phyloP scores from a whole-genome alignment of 352 stramenopile genomes.

The Globisporangium uncinulatum region DNA sequence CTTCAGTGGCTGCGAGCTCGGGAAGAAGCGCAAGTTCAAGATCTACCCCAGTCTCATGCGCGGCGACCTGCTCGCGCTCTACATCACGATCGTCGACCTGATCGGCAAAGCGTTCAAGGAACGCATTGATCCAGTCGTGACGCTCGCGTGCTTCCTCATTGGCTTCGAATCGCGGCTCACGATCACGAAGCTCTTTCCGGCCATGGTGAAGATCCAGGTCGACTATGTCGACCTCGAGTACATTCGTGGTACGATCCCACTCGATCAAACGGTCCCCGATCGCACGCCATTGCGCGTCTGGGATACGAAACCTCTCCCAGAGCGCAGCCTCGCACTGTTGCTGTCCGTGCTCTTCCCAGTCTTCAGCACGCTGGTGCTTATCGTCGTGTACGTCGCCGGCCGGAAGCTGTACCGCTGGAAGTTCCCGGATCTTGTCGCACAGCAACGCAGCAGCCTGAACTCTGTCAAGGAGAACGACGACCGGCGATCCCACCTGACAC shows the following conservation, averaged over 20 bases:
- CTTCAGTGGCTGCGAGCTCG: conserved; percentile 16
- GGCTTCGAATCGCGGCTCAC: not conserved
- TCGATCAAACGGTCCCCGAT: not conserved
- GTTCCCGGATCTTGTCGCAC: not conserved
- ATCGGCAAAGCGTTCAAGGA: conserved; percentile 22
- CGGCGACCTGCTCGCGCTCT: conserved; percentile 11
- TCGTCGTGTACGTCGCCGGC: not conserved
- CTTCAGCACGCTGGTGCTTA: conserved; percentile 2
- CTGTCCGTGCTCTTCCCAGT: conserved; percentile 1
- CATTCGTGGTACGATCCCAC: not conserved
- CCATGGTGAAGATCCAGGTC: not conserved
- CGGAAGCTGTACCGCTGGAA: conserved; percentile 6
- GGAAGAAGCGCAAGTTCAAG: conserved; percentile 6
- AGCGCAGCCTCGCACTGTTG: not conserved
- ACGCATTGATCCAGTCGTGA: conserved; percentile 13
- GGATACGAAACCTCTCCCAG: not conserved
- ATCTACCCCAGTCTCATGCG: conserved; percentile 13
- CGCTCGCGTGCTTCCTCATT: not conserved
- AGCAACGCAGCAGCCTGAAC: conserved; percentile 5
- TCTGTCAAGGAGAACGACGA: conserved; percentile 3
- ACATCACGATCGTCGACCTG: conserved; percentile 4
- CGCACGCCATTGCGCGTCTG: not conserved
- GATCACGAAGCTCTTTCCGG: not conserved
- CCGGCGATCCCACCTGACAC: not conserved
- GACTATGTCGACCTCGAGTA: conserved; percentile 2